phyloP scores from a whole-genome alignment of 2,329 filamentous ascomycete species.

The Cryphonectria japonica region DNA sequence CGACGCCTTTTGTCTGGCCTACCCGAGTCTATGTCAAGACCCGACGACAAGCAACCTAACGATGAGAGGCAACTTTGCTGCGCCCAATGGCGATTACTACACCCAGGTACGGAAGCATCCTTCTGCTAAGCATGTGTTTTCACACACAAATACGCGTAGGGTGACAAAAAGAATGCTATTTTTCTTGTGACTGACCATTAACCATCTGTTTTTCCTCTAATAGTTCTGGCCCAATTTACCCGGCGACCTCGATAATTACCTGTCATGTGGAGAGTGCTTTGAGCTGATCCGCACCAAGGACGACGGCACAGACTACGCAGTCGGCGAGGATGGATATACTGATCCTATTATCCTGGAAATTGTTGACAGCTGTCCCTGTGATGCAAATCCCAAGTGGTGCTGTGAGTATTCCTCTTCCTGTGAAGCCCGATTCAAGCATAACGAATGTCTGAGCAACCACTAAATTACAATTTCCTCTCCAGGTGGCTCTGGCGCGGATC shows the following conservation, averaged over 20 bases:
- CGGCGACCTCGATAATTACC: slow-evolving; percentile 30
- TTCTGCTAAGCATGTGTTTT: background rate
- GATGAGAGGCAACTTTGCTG: slow-evolving; percentile 12
- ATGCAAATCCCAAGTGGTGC: slow-evolving; percentile 31
- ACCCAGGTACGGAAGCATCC: slow-evolving; percentile 21
- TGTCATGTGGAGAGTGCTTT: slow-evolving; percentile 31
- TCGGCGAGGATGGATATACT: slow-evolving; percentile 30
- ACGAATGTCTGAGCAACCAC: background rate
- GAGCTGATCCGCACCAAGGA: slow-evolving; percentile 29
- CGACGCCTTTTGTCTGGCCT: slow-evolving; percentile 10
- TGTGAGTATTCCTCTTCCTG: slow-evolving; percentile 16
- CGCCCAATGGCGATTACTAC: slow-evolving; percentile 28
- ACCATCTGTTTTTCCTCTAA: no score
- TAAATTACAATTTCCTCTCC: background rate
- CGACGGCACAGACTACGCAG: slow-evolving; percentile 30
- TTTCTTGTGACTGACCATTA: background rate
- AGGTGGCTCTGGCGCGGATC: slow-evolving; percentile 12
- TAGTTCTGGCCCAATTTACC: slow-evolving; percentile 30
- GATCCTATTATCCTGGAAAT: slow-evolving; percentile 30
- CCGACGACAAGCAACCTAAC: background rate
- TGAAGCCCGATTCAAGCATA: background rate
- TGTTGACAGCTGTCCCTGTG: slow-evolving; percentile 30
- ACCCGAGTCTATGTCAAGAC: slow-evolving; percentile 11
- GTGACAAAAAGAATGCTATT: background rate
- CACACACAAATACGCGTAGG: background rate